Evolutionary conservation across 2,329 filamentous ascomycete genomes (phyloP), one percentile per base, ranked within the genome.

Genomic region (Ceratocystis colombiana): DNA sequence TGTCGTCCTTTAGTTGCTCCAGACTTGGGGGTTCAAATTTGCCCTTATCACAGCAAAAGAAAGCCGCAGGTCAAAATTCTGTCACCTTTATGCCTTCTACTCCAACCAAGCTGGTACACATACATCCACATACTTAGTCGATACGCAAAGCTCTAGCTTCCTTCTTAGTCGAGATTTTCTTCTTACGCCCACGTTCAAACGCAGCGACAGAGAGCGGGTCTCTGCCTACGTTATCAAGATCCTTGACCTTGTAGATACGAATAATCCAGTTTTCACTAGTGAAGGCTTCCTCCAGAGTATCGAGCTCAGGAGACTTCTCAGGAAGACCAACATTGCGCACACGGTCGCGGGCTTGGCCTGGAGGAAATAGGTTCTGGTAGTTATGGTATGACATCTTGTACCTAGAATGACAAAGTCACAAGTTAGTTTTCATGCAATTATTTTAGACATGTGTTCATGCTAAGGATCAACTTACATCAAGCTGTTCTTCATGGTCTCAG

Each of bases 311-410:
- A 1, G 90, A 88, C 71, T 91, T 82, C 12, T 90, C 85, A n/a
- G 94, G 95, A 64, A 97, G 79, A 68, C 84, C 84, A 46, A 84
- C 83, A 70, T 87, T 86, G 74, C 94, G 91, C 70, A 99, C 94
- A 71, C 94, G 88, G 75, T 99, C 94, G 71, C 86, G 80, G 45
- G 90, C 92, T 77, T 97, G 91, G 69, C 94, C 94, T 1, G 88
- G 82, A 57, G 92, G 93, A 84, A 97, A 99, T 69, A 99, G 85
- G 61, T 83, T 79, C 77, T 93, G 84, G 81, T 89, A 99, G 82
- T 97, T 97, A 84, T 99, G 89, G 83, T 99, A 99, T 25, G 91
- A 96, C 92, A 99, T 96, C 84, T 99, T 99, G 85, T 99, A 99
- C 90, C 92, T 96, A 70, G 28, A 37, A 59, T 30, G 4, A 37